Conservation (phyloP, 2,329 filamentous ascomycete genomes). For the Alternaria gansuensis region DNA sequence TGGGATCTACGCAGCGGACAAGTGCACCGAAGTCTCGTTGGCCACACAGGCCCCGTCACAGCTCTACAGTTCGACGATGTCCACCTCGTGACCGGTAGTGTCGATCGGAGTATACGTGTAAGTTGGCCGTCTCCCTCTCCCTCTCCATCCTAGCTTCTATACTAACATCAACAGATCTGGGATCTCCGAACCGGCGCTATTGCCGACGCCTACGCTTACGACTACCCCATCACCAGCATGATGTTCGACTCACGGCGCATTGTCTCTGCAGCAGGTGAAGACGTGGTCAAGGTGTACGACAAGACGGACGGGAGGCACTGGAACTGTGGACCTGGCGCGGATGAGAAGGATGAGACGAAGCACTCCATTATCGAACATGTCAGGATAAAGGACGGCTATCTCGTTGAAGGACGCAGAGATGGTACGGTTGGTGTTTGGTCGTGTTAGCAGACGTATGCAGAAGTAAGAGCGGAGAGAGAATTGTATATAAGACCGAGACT, state of each 20-base stretch:
- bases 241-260: constrained; percentile 95
- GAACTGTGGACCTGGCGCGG: constrained; percentile 88
- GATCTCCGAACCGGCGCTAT: constrained; percentile 96
- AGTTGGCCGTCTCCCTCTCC: constrained; percentile 54
- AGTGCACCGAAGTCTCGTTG: constrained; percentile 94
- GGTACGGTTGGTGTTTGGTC: constrained; percentile 89
- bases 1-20: constrained; percentile 98
- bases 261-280: constrained; percentile 86
- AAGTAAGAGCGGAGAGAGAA: background rate
- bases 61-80: constrained; percentile 96
- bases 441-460: constrained; percentile 33
- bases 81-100: constrained; percentile 90
- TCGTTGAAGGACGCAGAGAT: constrained; percentile 88
- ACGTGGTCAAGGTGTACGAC: constrained; percentile 97
- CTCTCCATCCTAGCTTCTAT: background rate
- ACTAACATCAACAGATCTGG: constrained; percentile 77
- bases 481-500: constrained; percentile 26
- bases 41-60: constrained; percentile 93
- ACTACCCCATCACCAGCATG: constrained; percentile 90
- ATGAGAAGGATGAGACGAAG: constrained; percentile 70
- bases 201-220: constrained; percentile 94
- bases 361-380: constrained; percentile 75
- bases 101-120: constrained; percentile 93
- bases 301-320: constrained; percentile 95
- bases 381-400: constrained; percentile 89